Conservation (phyloP, 164 flowering plant species). For the Cinnamomum chago region DNA sequence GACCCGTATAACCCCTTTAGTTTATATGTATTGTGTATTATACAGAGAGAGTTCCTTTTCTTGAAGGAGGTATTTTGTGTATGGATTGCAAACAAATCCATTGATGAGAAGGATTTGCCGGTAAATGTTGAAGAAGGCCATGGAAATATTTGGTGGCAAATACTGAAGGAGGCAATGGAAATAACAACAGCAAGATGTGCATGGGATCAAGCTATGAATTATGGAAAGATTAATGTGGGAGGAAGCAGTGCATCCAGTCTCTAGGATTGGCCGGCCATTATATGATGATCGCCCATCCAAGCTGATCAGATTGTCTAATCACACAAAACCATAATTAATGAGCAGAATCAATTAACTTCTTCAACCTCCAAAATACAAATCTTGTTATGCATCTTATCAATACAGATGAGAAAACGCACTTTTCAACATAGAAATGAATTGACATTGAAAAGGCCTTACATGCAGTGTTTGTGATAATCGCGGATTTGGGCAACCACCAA, state of each 20-base stretch:
- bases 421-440: no score
- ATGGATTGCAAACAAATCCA: conserved; percentile 5
- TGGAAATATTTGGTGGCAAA: conserved; percentile 23
- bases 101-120: neutral
- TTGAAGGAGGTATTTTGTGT: neutral
- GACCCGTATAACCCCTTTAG: no score
- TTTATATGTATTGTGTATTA: no score
- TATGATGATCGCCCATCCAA: conserved; percentile 22
- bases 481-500: no score
- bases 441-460: no score
- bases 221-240: neutral
- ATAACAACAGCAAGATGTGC: neutral
- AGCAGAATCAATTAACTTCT: no score
- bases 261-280: neutral
- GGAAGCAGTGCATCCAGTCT: neutral
- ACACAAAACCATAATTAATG: no score
- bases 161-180: conserved; percentile 17
- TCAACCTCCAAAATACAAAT: no score
- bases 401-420: no score
- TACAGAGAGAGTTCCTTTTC: neutral
- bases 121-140: conserved; percentile 19
- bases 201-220: neutral
- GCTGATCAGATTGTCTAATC: conserved; percentile 14
- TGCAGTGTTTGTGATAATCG: no score
- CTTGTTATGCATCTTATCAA: no score